phyloP scores from a whole-genome alignment of 345 rosid genomes.

The Salix udensis region DNA sequence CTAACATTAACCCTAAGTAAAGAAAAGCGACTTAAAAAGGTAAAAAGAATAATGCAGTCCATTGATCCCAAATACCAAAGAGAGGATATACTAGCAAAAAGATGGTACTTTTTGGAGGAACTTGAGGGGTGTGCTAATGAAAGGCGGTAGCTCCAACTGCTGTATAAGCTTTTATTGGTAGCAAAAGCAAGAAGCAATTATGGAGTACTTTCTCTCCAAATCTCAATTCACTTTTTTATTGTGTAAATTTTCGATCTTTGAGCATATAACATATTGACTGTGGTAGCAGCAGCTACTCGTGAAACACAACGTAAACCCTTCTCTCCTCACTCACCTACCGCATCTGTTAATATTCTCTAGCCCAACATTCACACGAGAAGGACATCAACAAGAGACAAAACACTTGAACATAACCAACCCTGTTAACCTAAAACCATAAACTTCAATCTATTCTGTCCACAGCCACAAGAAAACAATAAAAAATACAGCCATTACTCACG shows the following conservation, averaged over 20 bases:
- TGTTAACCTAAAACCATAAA: not conserved
- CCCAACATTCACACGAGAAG: slow-evolving; percentile 25
- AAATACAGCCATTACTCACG: not conserved
- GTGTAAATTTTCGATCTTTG: slow-evolving; percentile 25
- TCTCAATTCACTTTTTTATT: not conserved
- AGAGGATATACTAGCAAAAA: slow-evolving; percentile 1
- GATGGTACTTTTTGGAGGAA: slow-evolving; percentile 7
- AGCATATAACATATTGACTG: slow-evolving; percentile 11
- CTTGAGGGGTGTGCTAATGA: slow-evolving; percentile 11
- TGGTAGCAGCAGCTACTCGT: slow-evolving; percentile 5
- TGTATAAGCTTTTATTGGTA: slow-evolving; percentile 15
- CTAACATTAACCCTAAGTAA: not conserved
- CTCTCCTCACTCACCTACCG: slow-evolving; percentile 9
- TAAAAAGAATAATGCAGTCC: slow-evolving; percentile 2
- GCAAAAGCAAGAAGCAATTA: slow-evolving; percentile 35
- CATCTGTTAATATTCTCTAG: slow-evolving; percentile 11
- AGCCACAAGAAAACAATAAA: slow-evolving; percentile 3
- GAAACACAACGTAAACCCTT: not conserved
- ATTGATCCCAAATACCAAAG: not conserved
- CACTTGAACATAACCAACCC: not conserved
- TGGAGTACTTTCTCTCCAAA: slow-evolving; percentile 41
- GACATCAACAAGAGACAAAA: slow-evolving; percentile 34
- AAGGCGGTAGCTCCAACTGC: slow-evolving; percentile 4
- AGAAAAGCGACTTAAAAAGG: not conserved
- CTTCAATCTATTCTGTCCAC: not conserved